A percentile compares a stretch with the other conserved stretches of the same genome.
Evolutionary conservation across 192 early-diverging fungal genomes (phyloP).

Genomic region (Podila clonocystis): DNA sequence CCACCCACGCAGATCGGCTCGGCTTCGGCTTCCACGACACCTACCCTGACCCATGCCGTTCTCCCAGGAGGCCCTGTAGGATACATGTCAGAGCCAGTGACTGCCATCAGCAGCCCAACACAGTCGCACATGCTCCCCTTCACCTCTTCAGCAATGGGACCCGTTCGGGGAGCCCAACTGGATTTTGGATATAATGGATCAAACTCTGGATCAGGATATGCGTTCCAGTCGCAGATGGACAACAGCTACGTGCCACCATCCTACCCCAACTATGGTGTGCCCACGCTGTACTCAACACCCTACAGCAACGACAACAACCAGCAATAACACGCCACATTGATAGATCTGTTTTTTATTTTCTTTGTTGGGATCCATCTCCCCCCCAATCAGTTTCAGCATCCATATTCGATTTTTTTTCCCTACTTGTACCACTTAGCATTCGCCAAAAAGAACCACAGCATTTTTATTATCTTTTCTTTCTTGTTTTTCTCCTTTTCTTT

Average conservation of each 20-base stretch:
- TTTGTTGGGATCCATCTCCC: neutral
- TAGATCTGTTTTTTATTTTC: neutral
- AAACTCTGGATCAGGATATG: constrained; percentile 17
- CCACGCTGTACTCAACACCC: constrained; percentile 27
- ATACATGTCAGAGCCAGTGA: constrained; percentile 52
- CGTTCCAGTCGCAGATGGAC: constrained; percentile 40
- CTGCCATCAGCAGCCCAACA: constrained; percentile 44
- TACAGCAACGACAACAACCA: constrained; percentile 17
- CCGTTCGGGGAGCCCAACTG: neutral
- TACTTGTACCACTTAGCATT: neutral
- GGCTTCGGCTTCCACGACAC: constrained; percentile 45
- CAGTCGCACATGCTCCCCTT: constrained; percentile 53
- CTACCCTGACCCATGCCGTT: constrained; percentile 35
- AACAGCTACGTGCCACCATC: constrained; percentile 34
- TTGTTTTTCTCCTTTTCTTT: neutral
- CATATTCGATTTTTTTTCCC: neutral
- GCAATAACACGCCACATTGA: neutral
- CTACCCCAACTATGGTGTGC: constrained; percentile 34
- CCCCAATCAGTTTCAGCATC: neutral
- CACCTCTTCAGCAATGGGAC: constrained; percentile 36
- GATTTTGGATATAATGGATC: constrained; percentile 39
- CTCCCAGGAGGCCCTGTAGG: constrained; percentile 32
- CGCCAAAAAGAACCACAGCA: neutral
- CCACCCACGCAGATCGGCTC: constrained; percentile 48
- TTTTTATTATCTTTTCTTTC: constrained; percentile 8